These are phyloP conservation scores for Nicotiana rustica DNA, from an alignment of 305 asterid species.

Conservation along the genomic window DNA sequence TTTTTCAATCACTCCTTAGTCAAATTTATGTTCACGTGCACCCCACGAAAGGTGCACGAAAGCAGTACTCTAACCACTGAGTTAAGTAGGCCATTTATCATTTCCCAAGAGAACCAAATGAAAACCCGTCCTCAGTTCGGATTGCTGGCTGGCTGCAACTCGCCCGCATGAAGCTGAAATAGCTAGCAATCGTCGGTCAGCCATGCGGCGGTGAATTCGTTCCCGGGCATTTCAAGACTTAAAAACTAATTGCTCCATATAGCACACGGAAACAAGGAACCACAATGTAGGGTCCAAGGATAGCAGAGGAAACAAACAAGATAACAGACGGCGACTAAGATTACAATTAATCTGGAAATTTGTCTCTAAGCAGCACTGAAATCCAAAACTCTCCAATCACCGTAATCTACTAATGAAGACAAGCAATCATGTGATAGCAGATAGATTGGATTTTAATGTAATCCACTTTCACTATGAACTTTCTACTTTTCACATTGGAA, in stretches of 20 bases:
- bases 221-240: not conserved
- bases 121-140: too few species aligned
- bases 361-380: not conserved
- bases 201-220: too few species aligned
- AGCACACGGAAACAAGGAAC: not conserved
- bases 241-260: not conserved
- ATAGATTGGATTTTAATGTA: not conserved
- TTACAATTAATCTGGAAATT: not conserved
- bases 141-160: too few species aligned
- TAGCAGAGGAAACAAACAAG: constrained; percentile 12
- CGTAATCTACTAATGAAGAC: constrained; percentile 1
- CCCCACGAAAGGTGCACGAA: not conserved
- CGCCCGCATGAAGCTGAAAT: too few species aligned
- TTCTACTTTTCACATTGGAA: not conserved
- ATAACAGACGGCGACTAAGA: not conserved
- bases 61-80: too few species aligned
- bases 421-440: not conserved
- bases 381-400: not conserved
- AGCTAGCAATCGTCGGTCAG: too few species aligned
- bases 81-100: too few species aligned
- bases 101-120: too few species aligned
- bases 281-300: constrained; percentile 13
- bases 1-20: not conserved
- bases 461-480: not conserved
- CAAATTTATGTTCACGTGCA: not conserved